Evolutionary conservation across 1,284 basidiomycete species (phyloP), one percentile per base, ranked within the genome.

Genomic region (Pulveroboletus sp.): DNA sequence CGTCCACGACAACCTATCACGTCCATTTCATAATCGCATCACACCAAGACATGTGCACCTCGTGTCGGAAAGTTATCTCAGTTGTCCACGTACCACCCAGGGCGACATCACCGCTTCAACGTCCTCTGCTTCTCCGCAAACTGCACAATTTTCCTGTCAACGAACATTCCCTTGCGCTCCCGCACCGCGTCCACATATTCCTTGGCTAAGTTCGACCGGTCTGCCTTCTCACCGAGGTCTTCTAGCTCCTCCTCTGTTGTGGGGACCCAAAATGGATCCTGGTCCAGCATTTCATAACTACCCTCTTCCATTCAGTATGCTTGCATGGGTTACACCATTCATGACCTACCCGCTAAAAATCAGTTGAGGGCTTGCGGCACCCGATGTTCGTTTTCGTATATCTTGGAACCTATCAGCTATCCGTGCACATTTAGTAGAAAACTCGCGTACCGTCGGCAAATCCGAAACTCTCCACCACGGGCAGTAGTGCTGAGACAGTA

Each of bases 201-300:
- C 72, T 95, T 96, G 0, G 96, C 96, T n/a, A 98, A 79, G 71
- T 99, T 99, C 22, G 88, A 86, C 49, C 92, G 80, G 71, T 99
- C 97, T 3, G 96, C 90, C 73, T 98, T 97, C 71, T 96, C 94
- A 45, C 97, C 97, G 10, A 99, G 79, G 72, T 98, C 96, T 74
- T 99, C 97, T 42, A 99, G 79, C 68, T 99, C 97, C 71, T 98
- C 97, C 67, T 97, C 92, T 0, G 97, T 99, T 10, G 94, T 94
- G 0, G 97, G 97, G 1, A 99, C 96, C 97, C 97, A 99, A 79
- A 96, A 99, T 4, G 97, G 97, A 77, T 99, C 95, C 64, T 89
- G 85, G 74, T 95, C 92, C 29, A 97, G 80, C 65, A 94, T 81
- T 72, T 96, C 92, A 73, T 92, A 94, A 43, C 90, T 91, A 61